Evolutionary conservation across 2,329 filamentous ascomycete genomes (phyloP).

Genomic region (Xylaria sp.): DNA sequence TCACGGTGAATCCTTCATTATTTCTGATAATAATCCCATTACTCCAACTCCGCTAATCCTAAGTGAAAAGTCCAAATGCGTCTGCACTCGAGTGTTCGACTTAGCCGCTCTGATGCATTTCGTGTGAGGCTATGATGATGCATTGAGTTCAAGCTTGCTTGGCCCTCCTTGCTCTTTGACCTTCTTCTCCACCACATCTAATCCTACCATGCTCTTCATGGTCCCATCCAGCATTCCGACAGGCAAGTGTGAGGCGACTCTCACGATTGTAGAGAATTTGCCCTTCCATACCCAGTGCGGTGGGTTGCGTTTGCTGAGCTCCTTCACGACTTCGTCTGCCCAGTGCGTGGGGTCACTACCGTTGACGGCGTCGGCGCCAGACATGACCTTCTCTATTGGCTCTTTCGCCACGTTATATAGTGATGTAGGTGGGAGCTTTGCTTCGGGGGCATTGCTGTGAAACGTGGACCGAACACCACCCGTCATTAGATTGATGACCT

Average conservation of each 20-base stretch:
- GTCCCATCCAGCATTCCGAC: slow-evolving; percentile 1
- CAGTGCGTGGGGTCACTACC: slow-evolving; percentile 12
- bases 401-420: slow-evolving; percentile 18
- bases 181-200: slow-evolving; percentile 19
- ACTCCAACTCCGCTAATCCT: neutral
- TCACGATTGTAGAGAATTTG: neutral
- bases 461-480: slow-evolving; percentile 47
- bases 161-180: slow-evolving; percentile 10
- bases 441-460: slow-evolving; percentile 27
- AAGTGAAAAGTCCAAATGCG: too few species aligned
- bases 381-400: slow-evolving; percentile 7
- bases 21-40: neutral
- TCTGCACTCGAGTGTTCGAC: neutral
- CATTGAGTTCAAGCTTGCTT: neutral
- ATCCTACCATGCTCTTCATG: slow-evolving; percentile 8
- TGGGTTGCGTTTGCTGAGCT: slow-evolving; percentile 14
- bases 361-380: slow-evolving; percentile 14
- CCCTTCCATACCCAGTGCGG: slow-evolving; percentile 20
- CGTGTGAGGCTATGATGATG: neutral
- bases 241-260: slow-evolving; percentile 15
- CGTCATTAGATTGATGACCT: slow-evolving; percentile 51
- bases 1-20: neutral
- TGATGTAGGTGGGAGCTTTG: slow-evolving; percentile 9
- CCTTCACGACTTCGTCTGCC: slow-evolving; percentile 17
- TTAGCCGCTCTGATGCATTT: neutral